phyloP scores from a whole-genome alignment of 192 early-diverging fungal genomes.

The Phlyctochytrium planicorne region DNA sequence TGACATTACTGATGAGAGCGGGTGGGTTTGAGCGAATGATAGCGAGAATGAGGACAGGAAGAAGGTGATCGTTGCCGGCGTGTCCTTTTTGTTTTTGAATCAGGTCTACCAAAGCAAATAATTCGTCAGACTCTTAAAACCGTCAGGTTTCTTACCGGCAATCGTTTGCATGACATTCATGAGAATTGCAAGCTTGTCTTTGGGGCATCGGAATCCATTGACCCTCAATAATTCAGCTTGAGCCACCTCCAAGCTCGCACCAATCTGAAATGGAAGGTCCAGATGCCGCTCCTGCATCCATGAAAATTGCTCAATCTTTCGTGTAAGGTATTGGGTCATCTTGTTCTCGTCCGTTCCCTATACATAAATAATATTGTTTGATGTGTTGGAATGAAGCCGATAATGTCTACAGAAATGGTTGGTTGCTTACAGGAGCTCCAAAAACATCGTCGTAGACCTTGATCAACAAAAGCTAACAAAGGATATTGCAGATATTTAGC shows the following conservation, averaged over 20 bases:
- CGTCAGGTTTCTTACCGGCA: conserved; percentile 38
- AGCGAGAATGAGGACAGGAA: conserved; percentile 48
- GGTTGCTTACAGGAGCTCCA: conserved; percentile 28
- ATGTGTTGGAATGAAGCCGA: no score
- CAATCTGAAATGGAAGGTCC: conserved; percentile 46
- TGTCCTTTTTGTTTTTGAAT: conserved; percentile 33
- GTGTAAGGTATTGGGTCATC: conserved; percentile 32
- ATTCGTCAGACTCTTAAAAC: neutral
- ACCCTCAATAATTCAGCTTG: conserved; percentile 44
- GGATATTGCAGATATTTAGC: neutral
- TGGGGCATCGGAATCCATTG: conserved; percentile 47
- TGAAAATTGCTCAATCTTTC: conserved; percentile 41
- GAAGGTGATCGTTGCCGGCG: conserved; percentile 46
- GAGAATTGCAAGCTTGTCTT: conserved; percentile 45
- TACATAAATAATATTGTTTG: no score
- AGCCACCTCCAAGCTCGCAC: conserved; percentile 41
- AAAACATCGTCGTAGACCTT: conserved; percentile 49
- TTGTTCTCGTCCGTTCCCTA: conserved; percentile 46
- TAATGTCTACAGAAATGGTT: no score
- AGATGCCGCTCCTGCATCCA: conserved; percentile 54
- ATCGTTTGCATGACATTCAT: conserved; percentile 41
- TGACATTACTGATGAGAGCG: conserved; percentile 56
- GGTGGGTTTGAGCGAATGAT: conserved; percentile 49
- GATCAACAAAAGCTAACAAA: conserved; percentile 43
- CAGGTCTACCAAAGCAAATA: conserved; percentile 22